Conservation (phyloP, 129 eudicot species). For the Pittosporum tobira region DNA sequence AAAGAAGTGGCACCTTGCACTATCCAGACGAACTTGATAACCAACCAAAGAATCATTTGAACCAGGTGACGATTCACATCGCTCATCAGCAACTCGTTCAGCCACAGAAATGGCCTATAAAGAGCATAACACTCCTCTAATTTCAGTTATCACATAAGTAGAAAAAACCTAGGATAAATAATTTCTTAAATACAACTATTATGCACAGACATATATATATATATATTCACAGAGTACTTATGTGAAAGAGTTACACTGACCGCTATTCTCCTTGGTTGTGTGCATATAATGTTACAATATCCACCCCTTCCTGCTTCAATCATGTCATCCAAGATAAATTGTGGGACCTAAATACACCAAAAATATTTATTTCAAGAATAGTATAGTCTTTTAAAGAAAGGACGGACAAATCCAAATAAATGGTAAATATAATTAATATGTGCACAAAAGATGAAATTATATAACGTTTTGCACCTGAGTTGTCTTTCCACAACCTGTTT, state of each 20-base stretch:
- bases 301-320: slow-evolving; percentile 82
- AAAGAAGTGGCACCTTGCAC: slow-evolving; percentile 64
- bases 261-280: slow-evolving; percentile 98
- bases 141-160: neutral
- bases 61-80: slow-evolving; percentile 93
- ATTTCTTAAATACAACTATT: neutral
- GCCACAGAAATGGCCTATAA: slow-evolving; percentile 92
- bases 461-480: slow-evolving; percentile 61
- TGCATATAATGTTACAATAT: slow-evolving; percentile 84
- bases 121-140: neutral
- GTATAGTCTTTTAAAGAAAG: neutral
- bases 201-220: neutral
- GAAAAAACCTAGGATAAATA: neutral
- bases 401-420: slow-evolving; percentile 3
- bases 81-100: slow-evolving; percentile 95
- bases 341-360: slow-evolving; percentile 67
- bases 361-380: slow-evolving; percentile 1
- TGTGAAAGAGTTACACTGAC: slow-evolving; percentile 42
- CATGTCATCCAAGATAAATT: slow-evolving; percentile 87
- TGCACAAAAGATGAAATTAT: neutral
- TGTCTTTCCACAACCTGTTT: slow-evolving; percentile 97
- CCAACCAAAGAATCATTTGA: slow-evolving; percentile 92
- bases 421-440: neutral
- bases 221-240: no score
- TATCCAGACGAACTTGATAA: slow-evolving; percentile 98